Percentiles rank a stretch among this genome's conserved stretches.
Conservation (phyloP, 2,329 filamentous ascomycete genomes). For the Trichoderma sp. region DNA sequence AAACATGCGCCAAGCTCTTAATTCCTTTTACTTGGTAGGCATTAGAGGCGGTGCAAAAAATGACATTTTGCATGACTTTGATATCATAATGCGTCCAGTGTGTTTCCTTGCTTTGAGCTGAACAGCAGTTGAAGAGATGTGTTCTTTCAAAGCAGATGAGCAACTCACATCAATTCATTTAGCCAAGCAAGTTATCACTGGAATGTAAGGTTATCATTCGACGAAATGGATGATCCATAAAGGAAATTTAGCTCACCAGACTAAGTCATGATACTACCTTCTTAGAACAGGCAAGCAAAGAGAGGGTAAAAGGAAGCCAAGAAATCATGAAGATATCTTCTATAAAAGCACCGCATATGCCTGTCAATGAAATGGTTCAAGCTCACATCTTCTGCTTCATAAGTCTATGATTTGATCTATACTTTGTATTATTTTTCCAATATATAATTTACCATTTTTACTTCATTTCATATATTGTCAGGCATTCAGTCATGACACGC, state of each 20-base stretch:
- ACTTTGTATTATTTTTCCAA: not conserved
- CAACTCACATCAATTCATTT: not conserved
- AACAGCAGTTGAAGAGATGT: not conserved
- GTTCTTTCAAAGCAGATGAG: not conserved
- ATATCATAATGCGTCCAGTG: not conserved
- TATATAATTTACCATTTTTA: not conserved
- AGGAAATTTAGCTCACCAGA: slow-evolving; percentile 8
- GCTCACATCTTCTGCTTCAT: not conserved
- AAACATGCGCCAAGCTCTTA: not conserved
- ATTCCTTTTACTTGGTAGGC: not conserved
- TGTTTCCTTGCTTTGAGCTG: not conserved
- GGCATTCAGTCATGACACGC: slow-evolving; percentile 23
- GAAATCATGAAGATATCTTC: not conserved
- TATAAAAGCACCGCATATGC: slow-evolving; percentile 4
- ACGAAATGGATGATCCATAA: not conserved
- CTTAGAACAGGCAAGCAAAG: not conserved
- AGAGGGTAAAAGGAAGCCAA: not conserved
- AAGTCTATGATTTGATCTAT: not conserved
- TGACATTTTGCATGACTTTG: not conserved
- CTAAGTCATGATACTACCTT: slow-evolving; percentile 23
- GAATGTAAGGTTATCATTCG: not conserved
- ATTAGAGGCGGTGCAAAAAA: not conserved
- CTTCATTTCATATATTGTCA: not conserved
- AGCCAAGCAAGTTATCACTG: not conserved
- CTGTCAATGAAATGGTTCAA: not conserved